A percentile compares a stretch with the other conserved stretches of the same genome.
Evolutionary conservation across 2,329 filamentous ascomycete species (phyloP).

Genomic region (Cyclaneusma minus): DNA sequence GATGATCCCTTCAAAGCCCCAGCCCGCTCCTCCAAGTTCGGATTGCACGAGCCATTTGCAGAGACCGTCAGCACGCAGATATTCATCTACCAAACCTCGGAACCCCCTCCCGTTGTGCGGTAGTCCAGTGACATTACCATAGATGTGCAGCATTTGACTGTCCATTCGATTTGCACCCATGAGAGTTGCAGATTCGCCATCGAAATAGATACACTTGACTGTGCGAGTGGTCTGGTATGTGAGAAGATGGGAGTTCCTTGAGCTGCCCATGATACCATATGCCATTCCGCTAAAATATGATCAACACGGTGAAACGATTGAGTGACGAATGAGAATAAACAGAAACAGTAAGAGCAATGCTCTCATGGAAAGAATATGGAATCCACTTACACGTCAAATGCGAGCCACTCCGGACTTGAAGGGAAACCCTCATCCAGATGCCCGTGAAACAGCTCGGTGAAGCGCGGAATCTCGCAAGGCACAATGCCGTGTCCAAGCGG

Average conservation of each 20-base stretch:
- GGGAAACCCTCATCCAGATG: slow-evolving; percentile 23
- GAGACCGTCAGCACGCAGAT: slow-evolving; percentile 28
- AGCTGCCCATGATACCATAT: slow-evolving; percentile 34
- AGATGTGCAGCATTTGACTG: slow-evolving; percentile 32
- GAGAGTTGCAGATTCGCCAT: slow-evolving; percentile 32
- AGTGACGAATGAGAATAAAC: no score
- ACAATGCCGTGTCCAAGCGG: slow-evolving; percentile 32
- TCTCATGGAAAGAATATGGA: neutral
- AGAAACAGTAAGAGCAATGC: neutral
- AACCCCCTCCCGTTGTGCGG: slow-evolving; percentile 10
- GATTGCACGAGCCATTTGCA: slow-evolving; percentile 27
- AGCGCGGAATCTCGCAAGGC: slow-evolving; percentile 27
- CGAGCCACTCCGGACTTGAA: slow-evolving; percentile 34
- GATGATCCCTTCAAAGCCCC: slow-evolving; percentile 33
- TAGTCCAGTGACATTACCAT: slow-evolving; percentile 27
- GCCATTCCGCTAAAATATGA: slow-evolving; percentile 26
- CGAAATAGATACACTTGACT: slow-evolving; percentile 30
- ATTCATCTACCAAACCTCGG: slow-evolving; percentile 27
- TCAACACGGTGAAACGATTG: no score
- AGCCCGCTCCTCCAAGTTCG: slow-evolving; percentile 26
- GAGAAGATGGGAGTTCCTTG: slow-evolving; percentile 26
- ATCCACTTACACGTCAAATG: slow-evolving; percentile 26
- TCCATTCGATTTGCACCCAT: slow-evolving; percentile 29
- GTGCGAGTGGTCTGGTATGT: slow-evolving; percentile 30
- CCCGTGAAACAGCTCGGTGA: slow-evolving; percentile 33